These are phyloP conservation scores for Neopestalotiopsis rosae DNA, from an alignment of 2,329 filamentous ascomycete species.

Conservation along the genomic window DNA sequence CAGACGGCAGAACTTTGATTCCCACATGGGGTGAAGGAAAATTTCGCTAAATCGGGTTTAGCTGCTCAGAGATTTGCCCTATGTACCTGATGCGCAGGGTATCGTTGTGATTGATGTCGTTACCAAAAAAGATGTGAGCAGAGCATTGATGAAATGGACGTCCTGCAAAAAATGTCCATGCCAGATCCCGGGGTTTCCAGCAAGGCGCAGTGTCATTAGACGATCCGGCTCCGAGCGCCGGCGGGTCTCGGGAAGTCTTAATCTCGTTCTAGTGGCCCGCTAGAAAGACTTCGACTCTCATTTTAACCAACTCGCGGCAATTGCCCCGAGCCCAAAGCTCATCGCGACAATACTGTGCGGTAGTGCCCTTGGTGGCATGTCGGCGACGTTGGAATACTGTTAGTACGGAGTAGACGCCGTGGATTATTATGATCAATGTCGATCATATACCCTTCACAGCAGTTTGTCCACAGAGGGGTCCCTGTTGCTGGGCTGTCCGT, in stretches of 20 bases:
- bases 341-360: neutral
- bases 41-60: neutral
- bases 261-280: conserved; percentile 13
- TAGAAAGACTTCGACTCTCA: conserved; percentile 12
- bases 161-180: conserved; percentile 1
- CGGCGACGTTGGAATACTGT: too few species aligned
- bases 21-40: too few species aligned
- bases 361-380: too few species aligned
- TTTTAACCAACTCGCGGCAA: conserved; percentile 5
- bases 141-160: neutral
- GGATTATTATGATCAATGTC: neutral
- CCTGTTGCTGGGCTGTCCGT: neutral
- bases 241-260: conserved; percentile 7
- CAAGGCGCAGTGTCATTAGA: neutral
- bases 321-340: neutral
- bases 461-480: neutral
- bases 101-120: too few species aligned
- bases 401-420: neutral
- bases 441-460: neutral
- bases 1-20: neutral
- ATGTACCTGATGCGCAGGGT: neutral
- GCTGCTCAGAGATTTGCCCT: neutral
- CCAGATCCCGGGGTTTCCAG: neutral
- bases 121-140: neutral
- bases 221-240: conserved; percentile 3